Base-by-base conservation (phyloP, 2,329 filamentous ascomycete genomes). In the Microsporum canis region DNA sequence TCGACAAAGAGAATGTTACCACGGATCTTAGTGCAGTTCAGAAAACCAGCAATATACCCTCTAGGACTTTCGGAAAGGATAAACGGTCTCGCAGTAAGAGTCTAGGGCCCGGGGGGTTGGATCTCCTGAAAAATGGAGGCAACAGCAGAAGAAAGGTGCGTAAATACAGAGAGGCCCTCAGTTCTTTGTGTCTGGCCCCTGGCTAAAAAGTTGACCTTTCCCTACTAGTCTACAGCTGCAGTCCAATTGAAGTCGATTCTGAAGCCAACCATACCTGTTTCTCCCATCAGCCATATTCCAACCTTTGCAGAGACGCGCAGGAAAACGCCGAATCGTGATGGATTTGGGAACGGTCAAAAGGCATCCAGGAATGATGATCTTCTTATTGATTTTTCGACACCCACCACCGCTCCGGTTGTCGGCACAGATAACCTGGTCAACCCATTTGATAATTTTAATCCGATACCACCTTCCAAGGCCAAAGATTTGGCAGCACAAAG, bases 21-120 rank as follows among this genome's bases (percentile, higher is more conserved):
- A 76, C 86, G 49, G 86, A 89, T 66, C 73, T 88, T 61, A 81
- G 79, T 63, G 80, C 81, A 65, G 64, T 71, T 3, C 71, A 69
- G 23, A 63, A 64, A 8, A 62, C 64, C 45, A 64, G 63, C 36
- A 56, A 27, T 51, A 55, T 33, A 56, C 59, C 67, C 7, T 66
- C 67, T 10, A 67, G 64, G 27, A 64, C 59, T 12, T 81, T 68
- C 7, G 71, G 66, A 36, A 71, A 71, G 58, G 75, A 76, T 43
- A 81, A 80, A 76, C 92, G 91, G 76, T 88, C 87, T 62, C 86
- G 94, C 66, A 96, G 92, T 76, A 97, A 96, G 79, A 97, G 92
- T 76, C 86, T 99, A 67, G 94, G 94, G 1, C 92, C 94, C 14
- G 94, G 92, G 58, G 91, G 91, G 31, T 76, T 96, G 53, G 91